phyloP scores from a whole-genome alignment of 2,329 filamentous ascomycete species.

The Beauveria sp. region DNA sequence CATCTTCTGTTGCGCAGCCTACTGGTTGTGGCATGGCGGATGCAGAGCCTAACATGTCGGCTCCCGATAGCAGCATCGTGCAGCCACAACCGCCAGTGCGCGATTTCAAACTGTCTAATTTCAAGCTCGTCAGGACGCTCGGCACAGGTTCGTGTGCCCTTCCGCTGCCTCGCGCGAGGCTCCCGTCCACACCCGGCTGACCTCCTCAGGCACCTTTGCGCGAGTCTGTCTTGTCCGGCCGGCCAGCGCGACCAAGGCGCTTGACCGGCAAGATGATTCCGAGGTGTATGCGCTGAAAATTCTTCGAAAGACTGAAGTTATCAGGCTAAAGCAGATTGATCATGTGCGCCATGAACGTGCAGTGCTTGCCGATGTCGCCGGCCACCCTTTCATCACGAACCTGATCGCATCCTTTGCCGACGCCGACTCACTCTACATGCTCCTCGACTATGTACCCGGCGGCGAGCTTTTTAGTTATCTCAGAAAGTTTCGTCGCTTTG shows the following conservation, averaged over 20 bases:
- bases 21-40: neutral
- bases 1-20: slow-evolving; percentile 4
- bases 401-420: slow-evolving; percentile 75
- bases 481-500: slow-evolving; percentile 68
- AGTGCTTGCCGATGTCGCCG: slow-evolving; percentile 68
- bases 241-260: slow-evolving; percentile 37
- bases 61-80: neutral
- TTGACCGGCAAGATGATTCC: slow-evolving; percentile 28
- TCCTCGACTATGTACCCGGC: slow-evolving; percentile 76
- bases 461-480: slow-evolving; percentile 82
- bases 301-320: slow-evolving; percentile 63
- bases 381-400: slow-evolving; percentile 77
- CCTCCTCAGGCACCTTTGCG: slow-evolving; percentile 62
- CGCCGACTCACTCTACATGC: slow-evolving; percentile 70
- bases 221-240: slow-evolving; percentile 72
- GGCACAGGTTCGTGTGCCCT: slow-evolving; percentile 54
- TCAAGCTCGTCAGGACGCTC: slow-evolving; percentile 66
- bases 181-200: neutral
- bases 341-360: slow-evolving; percentile 78
- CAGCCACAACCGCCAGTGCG: slow-evolving; percentile 21
- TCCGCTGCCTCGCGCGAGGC: slow-evolving; percentile 4
- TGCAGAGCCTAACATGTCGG: neutral
- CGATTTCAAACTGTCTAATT: slow-evolving; percentile 43
- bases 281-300: slow-evolving; percentile 76
- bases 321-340: slow-evolving; percentile 79